Evolutionary conservation across 176 grass and related monocot species (phyloP), one percentile per base, ranked within the genome.

Genomic region (Zoysia pacifica): DNA sequence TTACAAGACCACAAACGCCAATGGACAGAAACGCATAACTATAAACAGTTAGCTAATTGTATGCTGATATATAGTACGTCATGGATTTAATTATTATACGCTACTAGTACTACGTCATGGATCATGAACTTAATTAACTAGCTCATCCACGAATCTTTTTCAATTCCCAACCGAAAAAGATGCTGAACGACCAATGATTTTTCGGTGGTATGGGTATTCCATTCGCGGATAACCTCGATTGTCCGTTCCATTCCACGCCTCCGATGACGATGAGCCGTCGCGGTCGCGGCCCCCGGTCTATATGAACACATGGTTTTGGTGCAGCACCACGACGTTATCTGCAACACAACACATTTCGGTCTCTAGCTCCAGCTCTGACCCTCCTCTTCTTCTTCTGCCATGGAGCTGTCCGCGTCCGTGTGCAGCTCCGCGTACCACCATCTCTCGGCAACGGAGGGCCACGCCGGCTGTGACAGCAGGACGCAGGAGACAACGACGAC

Each of bases 331-430:
- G 40, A 12, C 79, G 70, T 48, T 42, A n/a, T 53, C 74, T 8
- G 11, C 76, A 19, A 5, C 40, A n/a, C 39, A 9, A 9, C 69
- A 56, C 48, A 0, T 65, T 16, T 4, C 28, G 28, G 15, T 15
- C 18, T 18, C 50, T 54, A 16, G 4, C 51, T 54, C 51, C 5
- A 15, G 18, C 13, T 54, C 44, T 45, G 44, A 45, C 44, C 44
- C 13, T 12, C 75, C 14, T 2, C 36, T 39, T 38, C 41, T 41
- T 5, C 16, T 53, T 13, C 2, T 8, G 0, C 37, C 62, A 87
- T 88, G 85, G 81, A 83, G 76, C 52, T 73, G 2, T 90, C 81
- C 11, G 81, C 59, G 62, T 83, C 86, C 40, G 75, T 79, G 56
- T 82, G 71, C 78, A 82, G 66, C 76, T 83, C 84, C 55, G 83